These are phyloP conservation scores for Xanthoparmelia taractica DNA, from an alignment of 495 filamentous ascomycete genomes.

Conservation along the genomic window DNA sequence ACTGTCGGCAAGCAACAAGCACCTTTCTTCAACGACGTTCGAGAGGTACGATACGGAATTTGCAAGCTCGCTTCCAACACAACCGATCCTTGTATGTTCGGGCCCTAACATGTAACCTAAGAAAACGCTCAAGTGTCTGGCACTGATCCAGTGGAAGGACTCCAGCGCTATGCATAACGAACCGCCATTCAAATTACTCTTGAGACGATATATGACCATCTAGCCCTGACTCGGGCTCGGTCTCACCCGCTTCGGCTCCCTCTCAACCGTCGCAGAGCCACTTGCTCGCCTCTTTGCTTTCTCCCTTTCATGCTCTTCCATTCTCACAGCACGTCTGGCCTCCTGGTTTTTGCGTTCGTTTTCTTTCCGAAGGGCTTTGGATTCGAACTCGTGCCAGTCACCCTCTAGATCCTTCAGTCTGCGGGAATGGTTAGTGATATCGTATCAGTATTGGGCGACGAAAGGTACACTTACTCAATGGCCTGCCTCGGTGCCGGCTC, in stretches of 20 bases:
- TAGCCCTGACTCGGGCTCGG: slow-evolving; percentile 22
- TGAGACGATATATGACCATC: not conserved
- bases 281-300: slow-evolving; percentile 43
- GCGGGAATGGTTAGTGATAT: slow-evolving; percentile 27
- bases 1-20: not conserved
- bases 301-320: slow-evolving; percentile 43
- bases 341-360: slow-evolving; percentile 75
- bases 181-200: not conserved
- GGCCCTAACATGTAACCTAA: not conserved
- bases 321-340: slow-evolving; percentile 44
- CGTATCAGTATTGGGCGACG: slow-evolving; percentile 9
- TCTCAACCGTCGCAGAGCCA: slow-evolving; percentile 19
- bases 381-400: slow-evolving; percentile 99
- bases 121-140: not conserved
- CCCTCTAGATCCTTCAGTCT: slow-evolving; percentile 79
- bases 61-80: not conserved
- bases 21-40: not conserved
- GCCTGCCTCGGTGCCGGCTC: slow-evolving; percentile 72
- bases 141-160: slow-evolving; percentile 2
- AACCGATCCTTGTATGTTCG: slow-evolving; percentile 5
- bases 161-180: slow-evolving; percentile 20
- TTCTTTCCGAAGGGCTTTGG: slow-evolving; percentile 86
- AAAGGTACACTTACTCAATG: slow-evolving; percentile 59
- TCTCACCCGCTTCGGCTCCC: slow-evolving; percentile 22
- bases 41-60: not conserved